Evolutionary conservation across 345 rosid genomes (phyloP).

Genomic region (Eucalyptus cloeziana): DNA sequence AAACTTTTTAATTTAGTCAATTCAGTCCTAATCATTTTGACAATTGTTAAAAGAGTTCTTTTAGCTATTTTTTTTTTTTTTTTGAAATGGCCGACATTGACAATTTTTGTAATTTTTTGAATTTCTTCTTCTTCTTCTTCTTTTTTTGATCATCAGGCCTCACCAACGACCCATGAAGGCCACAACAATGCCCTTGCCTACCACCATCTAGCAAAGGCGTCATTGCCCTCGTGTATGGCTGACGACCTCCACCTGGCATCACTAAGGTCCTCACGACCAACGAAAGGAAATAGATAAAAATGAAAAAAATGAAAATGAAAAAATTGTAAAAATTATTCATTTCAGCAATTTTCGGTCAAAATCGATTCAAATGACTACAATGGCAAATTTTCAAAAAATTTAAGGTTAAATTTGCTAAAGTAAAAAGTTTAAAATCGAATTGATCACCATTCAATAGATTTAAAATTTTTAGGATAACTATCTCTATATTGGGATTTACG

Average conservation of each 20-base stretch:
- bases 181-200: too few species aligned
- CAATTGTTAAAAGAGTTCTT: background rate
- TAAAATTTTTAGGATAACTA: background rate
- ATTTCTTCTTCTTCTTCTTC: too few species aligned
- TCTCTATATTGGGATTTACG: background rate
- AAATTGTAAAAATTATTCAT: too few species aligned
- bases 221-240: background rate
- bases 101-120: background rate
- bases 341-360: rapidly evolving
- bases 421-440: background rate
- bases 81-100: rapidly evolving
- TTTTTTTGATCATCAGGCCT: rapidly evolving
- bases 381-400: background rate
- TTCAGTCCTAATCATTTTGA: rapidly evolving
- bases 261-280: background rate
- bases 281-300: background rate
- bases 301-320: too few species aligned
- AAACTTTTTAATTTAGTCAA: background rate
- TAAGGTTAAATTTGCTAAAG: background rate
- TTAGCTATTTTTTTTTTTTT: background rate
- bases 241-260: background rate
- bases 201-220: background rate
- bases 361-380: too few species aligned
- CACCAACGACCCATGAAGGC: background rate
- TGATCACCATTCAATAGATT: background rate